These are phyloP conservation scores for Mortierella hygrophila DNA, from an alignment of 192 early-diverging fungal genomes.

Conservation along the genomic window DNA sequence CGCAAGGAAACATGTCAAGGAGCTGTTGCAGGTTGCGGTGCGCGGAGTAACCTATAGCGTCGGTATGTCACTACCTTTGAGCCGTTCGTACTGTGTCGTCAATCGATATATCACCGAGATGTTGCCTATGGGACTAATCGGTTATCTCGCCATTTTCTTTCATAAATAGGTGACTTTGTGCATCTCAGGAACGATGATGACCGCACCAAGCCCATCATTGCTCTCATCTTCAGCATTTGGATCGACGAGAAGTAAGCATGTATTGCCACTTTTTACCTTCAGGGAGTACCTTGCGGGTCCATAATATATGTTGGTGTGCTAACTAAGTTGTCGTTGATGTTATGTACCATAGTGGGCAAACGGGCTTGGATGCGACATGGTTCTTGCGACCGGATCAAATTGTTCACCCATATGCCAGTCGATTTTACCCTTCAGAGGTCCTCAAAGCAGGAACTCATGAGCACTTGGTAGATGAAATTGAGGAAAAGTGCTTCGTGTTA, in stretches of 20 bases:
- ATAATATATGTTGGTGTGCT: not conserved
- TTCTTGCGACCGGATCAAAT: conserved; percentile 78
- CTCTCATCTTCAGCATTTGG: conserved; percentile 67
- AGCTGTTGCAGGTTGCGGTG: conserved; percentile 17
- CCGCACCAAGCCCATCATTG: conserved; percentile 71
- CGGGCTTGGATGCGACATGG: conserved; percentile 68
- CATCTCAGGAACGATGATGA: conserved; percentile 70
- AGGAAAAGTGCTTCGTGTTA: conserved; percentile 73
- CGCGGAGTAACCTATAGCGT: conserved; percentile 32
- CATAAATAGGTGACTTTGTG: conserved; percentile 72
- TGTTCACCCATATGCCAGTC: conserved; percentile 64
- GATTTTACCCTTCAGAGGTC: conserved; percentile 76
- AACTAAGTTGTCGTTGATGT: not conserved
- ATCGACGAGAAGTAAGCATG: conserved; percentile 57
- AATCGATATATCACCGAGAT: no score
- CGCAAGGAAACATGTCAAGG: conserved; percentile 33
- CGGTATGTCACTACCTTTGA: conserved; percentile 14
- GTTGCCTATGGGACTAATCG: not conserved
- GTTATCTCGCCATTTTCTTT: not conserved
- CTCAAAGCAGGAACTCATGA: conserved; percentile 71
- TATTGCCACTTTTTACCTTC: not conserved
- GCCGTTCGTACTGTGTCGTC: not conserved
- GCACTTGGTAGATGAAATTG: conserved; percentile 65
- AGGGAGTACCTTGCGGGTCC: not conserved
- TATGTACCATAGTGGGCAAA: conserved; percentile 37